A percentile compares a stretch with the other conserved stretches of the same genome.
phyloP scores from a whole-genome alignment of 225 moss, liverwort and hornwort genomes.

The Antitrichia curtipendula region DNA sequence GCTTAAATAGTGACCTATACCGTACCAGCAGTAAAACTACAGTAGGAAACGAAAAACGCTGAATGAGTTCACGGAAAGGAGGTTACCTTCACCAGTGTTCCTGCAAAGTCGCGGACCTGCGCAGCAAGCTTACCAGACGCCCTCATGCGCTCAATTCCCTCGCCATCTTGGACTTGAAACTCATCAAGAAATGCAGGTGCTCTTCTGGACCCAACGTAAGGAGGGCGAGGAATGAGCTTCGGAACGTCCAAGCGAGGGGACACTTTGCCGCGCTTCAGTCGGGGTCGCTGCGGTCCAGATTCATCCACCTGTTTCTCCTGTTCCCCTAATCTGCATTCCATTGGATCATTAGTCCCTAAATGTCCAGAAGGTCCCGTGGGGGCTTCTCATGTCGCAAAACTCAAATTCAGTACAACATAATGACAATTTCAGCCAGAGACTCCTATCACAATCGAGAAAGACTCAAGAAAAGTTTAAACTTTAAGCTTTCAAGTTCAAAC shows the following conservation, averaged over 20 bases:
- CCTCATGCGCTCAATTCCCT: constrained; percentile 69
- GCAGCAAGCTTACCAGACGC: constrained; percentile 77
- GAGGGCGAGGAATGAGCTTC: constrained; percentile 52
- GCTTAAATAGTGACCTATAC: not conserved
- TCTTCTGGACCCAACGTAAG: constrained; percentile 54
- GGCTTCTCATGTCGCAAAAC: not conserved
- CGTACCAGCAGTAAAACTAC: not conserved
- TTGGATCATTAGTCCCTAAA: not conserved
- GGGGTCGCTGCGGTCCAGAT: constrained; percentile 20
- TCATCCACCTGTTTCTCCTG: constrained; percentile 33
- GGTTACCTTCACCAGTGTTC: constrained; percentile 76
- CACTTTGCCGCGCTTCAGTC: constrained; percentile 60
- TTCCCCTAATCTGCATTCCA: constrained; percentile 42
- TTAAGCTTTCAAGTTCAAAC: not conserved
- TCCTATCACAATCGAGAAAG: not conserved
- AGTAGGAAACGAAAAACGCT: not conserved
- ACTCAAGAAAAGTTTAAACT: not conserved
- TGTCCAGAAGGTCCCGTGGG: not conserved
- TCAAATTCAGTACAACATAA: not conserved
- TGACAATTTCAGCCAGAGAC: not conserved
- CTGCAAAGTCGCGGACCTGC: constrained; percentile 73
- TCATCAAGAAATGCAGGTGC: constrained; percentile 66
- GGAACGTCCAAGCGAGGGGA: constrained; percentile 74
- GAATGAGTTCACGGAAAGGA: not conserved
- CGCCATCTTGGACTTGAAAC: constrained; percentile 71